phyloP scores from a whole-genome alignment of 352 stramenopile species.

The Phytophthora vignae region DNA sequence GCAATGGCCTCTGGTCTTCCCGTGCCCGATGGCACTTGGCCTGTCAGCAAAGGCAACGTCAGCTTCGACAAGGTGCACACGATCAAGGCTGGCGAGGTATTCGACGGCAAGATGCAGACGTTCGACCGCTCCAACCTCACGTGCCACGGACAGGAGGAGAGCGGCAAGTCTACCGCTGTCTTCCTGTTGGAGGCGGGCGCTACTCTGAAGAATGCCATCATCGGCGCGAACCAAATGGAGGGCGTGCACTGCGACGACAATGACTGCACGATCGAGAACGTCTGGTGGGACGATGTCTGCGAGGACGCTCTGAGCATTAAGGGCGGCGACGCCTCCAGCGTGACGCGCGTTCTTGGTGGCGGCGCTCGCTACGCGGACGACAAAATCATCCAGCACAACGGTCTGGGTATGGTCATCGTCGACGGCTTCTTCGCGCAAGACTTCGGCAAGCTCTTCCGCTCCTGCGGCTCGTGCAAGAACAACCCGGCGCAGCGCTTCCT shows the following conservation, averaged over 20 bases:
- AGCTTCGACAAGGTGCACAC: slow-evolving; percentile 36
- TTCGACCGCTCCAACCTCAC: slow-evolving; percentile 44
- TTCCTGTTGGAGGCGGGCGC: slow-evolving; percentile 54
- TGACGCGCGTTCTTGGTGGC: slow-evolving; percentile 45
- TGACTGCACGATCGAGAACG: slow-evolving; percentile 35
- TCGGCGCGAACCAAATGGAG: slow-evolving; percentile 56
- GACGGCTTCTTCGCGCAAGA: slow-evolving; percentile 7
- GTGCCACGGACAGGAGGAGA: slow-evolving; percentile 48
- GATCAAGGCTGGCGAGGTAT: slow-evolving; percentile 49
- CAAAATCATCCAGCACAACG: slow-evolving; percentile 60
- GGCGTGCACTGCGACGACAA: slow-evolving; percentile 34
- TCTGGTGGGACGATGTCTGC: slow-evolving; percentile 41
- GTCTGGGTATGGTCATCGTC: slow-evolving; percentile 32
- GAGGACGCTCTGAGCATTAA: slow-evolving; percentile 55
- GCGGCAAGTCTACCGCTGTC: slow-evolving; percentile 32
- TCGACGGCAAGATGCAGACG: slow-evolving; percentile 55
- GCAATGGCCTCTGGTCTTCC: slow-evolving; percentile 17
- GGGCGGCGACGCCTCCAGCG: slow-evolving; percentile 39
- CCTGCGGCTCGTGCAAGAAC: slow-evolving; percentile 37
- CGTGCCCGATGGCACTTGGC: slow-evolving; percentile 43
- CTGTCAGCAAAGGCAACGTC: slow-evolving; percentile 35
- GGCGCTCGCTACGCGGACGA: slow-evolving; percentile 57
- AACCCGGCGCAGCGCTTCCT: slow-evolving; percentile 52
- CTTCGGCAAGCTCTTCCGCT: slow-evolving; percentile 30
- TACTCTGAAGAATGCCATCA: slow-evolving; percentile 69